Conservation (phyloP, 768 basidiomycete genomes). For the Collybia mongolica region DNA sequence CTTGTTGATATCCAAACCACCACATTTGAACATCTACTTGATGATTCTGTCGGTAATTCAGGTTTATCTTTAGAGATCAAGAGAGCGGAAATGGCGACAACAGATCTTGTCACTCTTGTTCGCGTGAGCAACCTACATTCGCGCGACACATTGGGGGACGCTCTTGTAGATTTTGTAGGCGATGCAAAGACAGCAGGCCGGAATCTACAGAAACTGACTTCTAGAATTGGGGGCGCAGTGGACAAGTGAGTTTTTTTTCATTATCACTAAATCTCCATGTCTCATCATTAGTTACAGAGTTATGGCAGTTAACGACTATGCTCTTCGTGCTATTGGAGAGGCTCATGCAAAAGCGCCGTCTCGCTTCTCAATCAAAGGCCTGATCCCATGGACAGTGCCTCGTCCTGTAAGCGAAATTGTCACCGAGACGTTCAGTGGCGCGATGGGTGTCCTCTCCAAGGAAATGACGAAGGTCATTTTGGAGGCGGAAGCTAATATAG, state of each 20-base stretch:
- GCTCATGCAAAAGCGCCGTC: slow-evolving; percentile 35
- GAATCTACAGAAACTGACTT: slow-evolving; percentile 58
- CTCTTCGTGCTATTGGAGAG: slow-evolving; percentile 53
- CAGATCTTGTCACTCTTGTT: slow-evolving; percentile 63
- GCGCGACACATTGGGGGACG: slow-evolving; percentile 53
- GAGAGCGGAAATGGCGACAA: slow-evolving; percentile 76
- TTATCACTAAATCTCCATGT: background rate
- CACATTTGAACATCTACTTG: slow-evolving; percentile 62
- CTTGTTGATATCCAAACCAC: slow-evolving; percentile 60
- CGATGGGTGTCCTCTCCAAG: slow-evolving; percentile 58
- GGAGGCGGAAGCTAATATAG: slow-evolving; percentile 61
- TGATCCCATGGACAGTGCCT: slow-evolving; percentile 38
- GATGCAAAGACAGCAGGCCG: slow-evolving; percentile 62
- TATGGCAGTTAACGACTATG: slow-evolving; percentile 73
- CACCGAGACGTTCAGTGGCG: slow-evolving; percentile 51
- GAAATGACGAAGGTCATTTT: slow-evolving; percentile 56
- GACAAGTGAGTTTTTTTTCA: slow-evolving; percentile 53
- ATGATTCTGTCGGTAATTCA: slow-evolving; percentile 56
- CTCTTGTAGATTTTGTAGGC: slow-evolving; percentile 51
- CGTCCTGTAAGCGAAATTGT: slow-evolving; percentile 44
- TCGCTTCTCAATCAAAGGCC: slow-evolving; percentile 27
- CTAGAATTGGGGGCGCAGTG: slow-evolving; percentile 72
- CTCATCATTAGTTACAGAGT: slow-evolving; percentile 40
- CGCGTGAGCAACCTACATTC: slow-evolving; percentile 60
- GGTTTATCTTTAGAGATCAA: slow-evolving; percentile 66